Base-by-base conservation (phyloP, 2,329 filamentous ascomycete species). In the Orbilia oligospora region DNA sequence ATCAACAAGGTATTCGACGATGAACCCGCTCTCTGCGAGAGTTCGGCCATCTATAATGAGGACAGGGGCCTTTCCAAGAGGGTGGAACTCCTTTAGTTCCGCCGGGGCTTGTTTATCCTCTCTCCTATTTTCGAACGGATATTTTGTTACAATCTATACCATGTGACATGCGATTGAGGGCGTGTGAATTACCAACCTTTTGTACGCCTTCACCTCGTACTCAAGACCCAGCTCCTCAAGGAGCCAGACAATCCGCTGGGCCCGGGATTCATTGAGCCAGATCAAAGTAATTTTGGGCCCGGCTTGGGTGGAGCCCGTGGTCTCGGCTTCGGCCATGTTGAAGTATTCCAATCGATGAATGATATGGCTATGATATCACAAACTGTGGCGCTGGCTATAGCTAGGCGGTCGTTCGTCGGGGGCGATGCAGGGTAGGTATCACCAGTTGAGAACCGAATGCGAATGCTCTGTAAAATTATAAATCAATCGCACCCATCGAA, bases 61-160 rank as follows among this genome's bases (percentile, higher is more conserved):
- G 49, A 95, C 86, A 0, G 95, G 95, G 0, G 93, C 94, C 84
- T 97, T 97, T 79, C 95, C 95, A 3, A 97, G 87, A 0, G 93
- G 91, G 83, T 97, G 93, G 44, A 97, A 85, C 80, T 93, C 87
- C 82, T 92, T 91, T 55, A 97, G 88, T 82, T 92, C 91, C 0
- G 89, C 86, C 2, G 93, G 93, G 0, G 94, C 94, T n/a, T 61
- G 51, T 16, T 30, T 22, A 44, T 53, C 27, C 0, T 12, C 22
- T 36, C 18, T 65, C 61, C 61, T 65, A 3, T 65, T 36, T 56
- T 24, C 20, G 2, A 51, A 14, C 24, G 10, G 2, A 51, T 24
- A 30, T 30, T 30, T 30, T 10, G 8, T 46, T 12, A 12, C 2
- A 4, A 18, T n/a, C 6, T 12, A 20, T 8, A 20, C 1, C n/a